phyloP scores from a whole-genome alignment of 176 grass and related monocot genomes.

The Hyparrhenia diplandra region DNA sequence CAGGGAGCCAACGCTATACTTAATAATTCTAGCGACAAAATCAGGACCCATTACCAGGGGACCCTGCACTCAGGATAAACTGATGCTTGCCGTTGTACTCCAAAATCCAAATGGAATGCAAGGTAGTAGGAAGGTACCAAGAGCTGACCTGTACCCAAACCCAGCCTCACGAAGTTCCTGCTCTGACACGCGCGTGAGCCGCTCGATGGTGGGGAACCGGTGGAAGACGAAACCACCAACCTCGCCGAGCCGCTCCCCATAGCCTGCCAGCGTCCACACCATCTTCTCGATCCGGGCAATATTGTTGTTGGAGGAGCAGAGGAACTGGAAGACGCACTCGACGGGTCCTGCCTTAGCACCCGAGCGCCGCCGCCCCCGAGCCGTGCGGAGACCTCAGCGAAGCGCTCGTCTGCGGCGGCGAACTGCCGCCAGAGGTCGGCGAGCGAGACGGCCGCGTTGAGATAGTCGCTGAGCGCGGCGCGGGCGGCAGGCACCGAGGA shows the following conservation, averaged over 20 bases:
- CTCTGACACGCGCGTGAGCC: slow-evolving; percentile 59
- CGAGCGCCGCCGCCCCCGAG: slow-evolving; percentile 66
- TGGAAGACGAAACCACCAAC: slow-evolving; percentile 76
- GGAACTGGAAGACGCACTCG: slow-evolving; percentile 93
- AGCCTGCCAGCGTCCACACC: slow-evolving; percentile 69
- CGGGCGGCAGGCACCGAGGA: slow-evolving; percentile 24
- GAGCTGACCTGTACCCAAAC: slow-evolving; percentile 84
- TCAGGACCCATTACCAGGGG: too few relatives aligned
- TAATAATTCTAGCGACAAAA: too few relatives aligned
- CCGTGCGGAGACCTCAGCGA: slow-evolving; percentile 49
- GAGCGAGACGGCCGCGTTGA: slow-evolving; percentile 68
- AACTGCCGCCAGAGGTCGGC: slow-evolving; percentile 78
- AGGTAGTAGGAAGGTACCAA: slow-evolving; percentile 8
- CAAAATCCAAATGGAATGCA: too few relatives aligned
- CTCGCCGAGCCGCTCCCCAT: slow-evolving; percentile 60
- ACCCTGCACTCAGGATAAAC: too few relatives aligned
- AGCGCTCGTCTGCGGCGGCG: slow-evolving; percentile 50
- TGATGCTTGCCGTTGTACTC: too few relatives aligned
- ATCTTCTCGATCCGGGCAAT: slow-evolving; percentile 95
- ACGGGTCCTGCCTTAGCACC: slow-evolving; percentile 79
- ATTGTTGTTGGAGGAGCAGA: slow-evolving; percentile 98
- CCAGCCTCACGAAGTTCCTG: slow-evolving; percentile 79
- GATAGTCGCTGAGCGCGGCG: slow-evolving; percentile 56
- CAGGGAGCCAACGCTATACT: too few relatives aligned
- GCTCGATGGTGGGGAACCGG: slow-evolving; percentile 68